These are phyloP conservation scores for Beauveria australis DNA, from an alignment of 2,329 filamentous ascomycete species.

Conservation along the genomic window DNA sequence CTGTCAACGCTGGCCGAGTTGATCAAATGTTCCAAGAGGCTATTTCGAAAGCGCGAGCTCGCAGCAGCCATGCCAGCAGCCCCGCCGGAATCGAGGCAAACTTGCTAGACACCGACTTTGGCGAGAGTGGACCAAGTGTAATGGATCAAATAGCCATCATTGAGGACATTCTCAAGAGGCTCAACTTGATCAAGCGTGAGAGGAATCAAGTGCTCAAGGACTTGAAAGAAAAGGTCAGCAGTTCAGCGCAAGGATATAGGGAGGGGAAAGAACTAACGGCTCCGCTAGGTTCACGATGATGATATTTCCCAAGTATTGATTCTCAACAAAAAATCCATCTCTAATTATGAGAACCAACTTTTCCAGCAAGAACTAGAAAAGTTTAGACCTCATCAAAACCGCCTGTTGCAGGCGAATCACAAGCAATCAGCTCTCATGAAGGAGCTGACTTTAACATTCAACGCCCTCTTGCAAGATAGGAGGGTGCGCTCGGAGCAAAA, in stretches of 20 bases:
- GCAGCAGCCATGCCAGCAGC: constrained; percentile 51
- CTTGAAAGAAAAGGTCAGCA: constrained; percentile 84
- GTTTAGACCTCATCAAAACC: constrained; percentile 85
- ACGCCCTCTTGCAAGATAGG: constrained; percentile 84
- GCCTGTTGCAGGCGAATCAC: constrained; percentile 86
- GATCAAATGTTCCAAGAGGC: constrained; percentile 85
- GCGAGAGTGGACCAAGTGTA: constrained; percentile 70
- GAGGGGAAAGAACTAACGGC: neutral
- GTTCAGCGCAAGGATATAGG: neutral
- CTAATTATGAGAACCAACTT: constrained; percentile 82
- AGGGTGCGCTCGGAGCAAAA: constrained; percentile 87
- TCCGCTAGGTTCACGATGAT: constrained; percentile 73
- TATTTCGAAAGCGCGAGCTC: constrained; percentile 67
- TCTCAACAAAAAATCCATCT: constrained; percentile 92
- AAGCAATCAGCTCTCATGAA: constrained; percentile 94
- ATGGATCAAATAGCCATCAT: constrained; percentile 82
- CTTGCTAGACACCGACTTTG: constrained; percentile 86
- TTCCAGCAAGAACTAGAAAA: constrained; percentile 98
- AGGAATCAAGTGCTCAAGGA: constrained; percentile 89
- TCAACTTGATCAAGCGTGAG: constrained; percentile 89
- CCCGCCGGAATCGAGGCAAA: constrained; percentile 61
- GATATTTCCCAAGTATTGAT: constrained; percentile 97
- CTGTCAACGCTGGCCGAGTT: constrained; percentile 76
- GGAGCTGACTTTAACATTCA: constrained; percentile 82
- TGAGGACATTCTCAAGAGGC: constrained; percentile 81